These are phyloP conservation scores for grape (Vitis vinifera) DNA, from an alignment of 164 flowering plant species.

Conservation along the genomic window ASM3070453v1 NC_081816.1:13436501-13437000, in stretches of 20 bases:
- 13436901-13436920: conserved; percentile 4
- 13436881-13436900: background rate
- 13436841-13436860: conserved; percentile 66
- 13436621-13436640: no score
- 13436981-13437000: conserved; percentile 34
- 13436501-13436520: no score
- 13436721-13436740: background rate
- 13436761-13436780: background rate
- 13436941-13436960: conserved; percentile 80
- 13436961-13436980: conserved; percentile 50
- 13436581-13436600: background rate
- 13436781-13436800: conserved; percentile 46
- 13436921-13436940: background rate
- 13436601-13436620: background rate
- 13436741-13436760: background rate
- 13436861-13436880: background rate
- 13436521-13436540: no score
- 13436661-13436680: conserved; percentile 1
- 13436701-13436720: background rate
- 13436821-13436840: conserved; percentile 57
- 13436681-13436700: background rate
- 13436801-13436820: conserved; percentile 86
- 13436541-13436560: background rate
- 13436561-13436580: background rate
- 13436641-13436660: background rate